A percentile compares a stretch with the other conserved stretches of the same genome.
phyloP scores from a whole-genome alignment of 1,284 basidiomycete species.

The Cutaneotrichosporon mucoides region DNA sequence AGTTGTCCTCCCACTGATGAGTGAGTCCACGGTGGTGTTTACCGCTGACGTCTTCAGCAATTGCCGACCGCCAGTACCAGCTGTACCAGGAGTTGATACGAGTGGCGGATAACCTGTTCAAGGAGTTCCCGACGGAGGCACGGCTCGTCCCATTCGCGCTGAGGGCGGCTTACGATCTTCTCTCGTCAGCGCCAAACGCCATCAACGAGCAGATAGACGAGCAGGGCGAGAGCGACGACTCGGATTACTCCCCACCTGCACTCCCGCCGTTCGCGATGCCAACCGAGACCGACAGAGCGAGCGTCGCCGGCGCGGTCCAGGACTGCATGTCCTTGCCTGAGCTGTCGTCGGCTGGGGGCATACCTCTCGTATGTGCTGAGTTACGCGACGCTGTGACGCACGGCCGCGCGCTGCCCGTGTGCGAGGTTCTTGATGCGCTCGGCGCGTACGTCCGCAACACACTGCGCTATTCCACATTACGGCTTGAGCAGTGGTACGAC shows the following conservation, averaged over 20 bases:
- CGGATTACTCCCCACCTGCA: slow-evolving; percentile 13
- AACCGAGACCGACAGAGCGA: background rate
- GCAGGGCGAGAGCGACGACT: slow-evolving; percentile 1
- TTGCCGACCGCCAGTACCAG: slow-evolving; percentile 16
- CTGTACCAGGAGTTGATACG: slow-evolving; percentile 20
- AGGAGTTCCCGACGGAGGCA: background rate
- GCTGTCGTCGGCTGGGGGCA: slow-evolving; percentile 1
- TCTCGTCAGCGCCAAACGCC: background rate
- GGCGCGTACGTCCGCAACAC: slow-evolving; percentile 20
- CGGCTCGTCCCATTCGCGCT: background rate
- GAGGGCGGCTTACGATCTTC: background rate
- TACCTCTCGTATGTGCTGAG: slow-evolving; percentile 15
- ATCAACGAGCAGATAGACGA: background rate
- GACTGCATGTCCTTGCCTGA: slow-evolving; percentile 11
- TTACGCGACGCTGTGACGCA: slow-evolving; percentile 20
- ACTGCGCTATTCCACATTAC: slow-evolving; percentile 3
- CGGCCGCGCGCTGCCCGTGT: slow-evolving; percentile 22
- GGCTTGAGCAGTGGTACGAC: slow-evolving; percentile 16
- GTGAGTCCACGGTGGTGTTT: slow-evolving; percentile 12
- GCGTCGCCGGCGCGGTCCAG: background rate
- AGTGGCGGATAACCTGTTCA: slow-evolving; percentile 11
- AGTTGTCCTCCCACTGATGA: slow-evolving; percentile 21
- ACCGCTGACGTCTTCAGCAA: slow-evolving; percentile 5
- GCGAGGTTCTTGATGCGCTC: slow-evolving; percentile 22
- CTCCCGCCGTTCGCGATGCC: slow-evolving; percentile 10